A percentile compares a stretch with the other conserved stretches of the same genome.
phyloP scores from a whole-genome alignment of 768 basidiomycete genomes.

The Sistotremastrum niveocremeum region DNA sequence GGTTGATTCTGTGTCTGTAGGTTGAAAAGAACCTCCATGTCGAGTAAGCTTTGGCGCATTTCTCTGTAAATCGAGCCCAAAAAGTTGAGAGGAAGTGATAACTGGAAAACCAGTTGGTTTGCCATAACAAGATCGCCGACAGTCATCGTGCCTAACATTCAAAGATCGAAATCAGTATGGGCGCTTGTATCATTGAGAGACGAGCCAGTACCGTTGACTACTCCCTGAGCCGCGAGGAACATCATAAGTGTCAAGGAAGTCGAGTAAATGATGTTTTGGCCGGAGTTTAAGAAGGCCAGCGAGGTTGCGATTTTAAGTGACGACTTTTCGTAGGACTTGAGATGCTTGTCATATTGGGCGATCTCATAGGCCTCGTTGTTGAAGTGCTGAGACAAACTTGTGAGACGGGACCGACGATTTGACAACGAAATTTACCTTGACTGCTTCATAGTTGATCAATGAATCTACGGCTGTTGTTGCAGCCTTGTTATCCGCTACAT shows the following conservation, averaged over 20 bases:
- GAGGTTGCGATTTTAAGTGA: slow-evolving; percentile 93
- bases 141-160: slow-evolving; percentile 76
- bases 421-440: slow-evolving; percentile 50
- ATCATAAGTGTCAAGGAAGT: slow-evolving; percentile 87
- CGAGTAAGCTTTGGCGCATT: slow-evolving; percentile 86
- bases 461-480: slow-evolving; percentile 91
- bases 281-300: slow-evolving; percentile 85
- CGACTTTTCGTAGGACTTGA: slow-evolving; percentile 78
- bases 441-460: slow-evolving; percentile 95
- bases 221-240: slow-evolving; percentile 92
- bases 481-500: slow-evolving; percentile 92
- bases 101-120: slow-evolving; percentile 95
- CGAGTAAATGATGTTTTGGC: slow-evolving; percentile 94
- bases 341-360: slow-evolving; percentile 80
- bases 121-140: slow-evolving; percentile 98
- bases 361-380: slow-evolving; percentile 94
- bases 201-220: slow-evolving; percentile 58
- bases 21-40: slow-evolving; percentile 94
- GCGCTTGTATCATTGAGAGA: background rate
- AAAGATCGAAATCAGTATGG: background rate
- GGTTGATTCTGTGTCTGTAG: slow-evolving; percentile 71
- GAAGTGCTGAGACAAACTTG: slow-evolving; percentile 54
- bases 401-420: background rate
- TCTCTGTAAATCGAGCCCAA: slow-evolving; percentile 96
- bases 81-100: slow-evolving; percentile 94